Conservation (phyloP, 2,329 filamentous ascomycete species). For the Claviceps sp. region DNA sequence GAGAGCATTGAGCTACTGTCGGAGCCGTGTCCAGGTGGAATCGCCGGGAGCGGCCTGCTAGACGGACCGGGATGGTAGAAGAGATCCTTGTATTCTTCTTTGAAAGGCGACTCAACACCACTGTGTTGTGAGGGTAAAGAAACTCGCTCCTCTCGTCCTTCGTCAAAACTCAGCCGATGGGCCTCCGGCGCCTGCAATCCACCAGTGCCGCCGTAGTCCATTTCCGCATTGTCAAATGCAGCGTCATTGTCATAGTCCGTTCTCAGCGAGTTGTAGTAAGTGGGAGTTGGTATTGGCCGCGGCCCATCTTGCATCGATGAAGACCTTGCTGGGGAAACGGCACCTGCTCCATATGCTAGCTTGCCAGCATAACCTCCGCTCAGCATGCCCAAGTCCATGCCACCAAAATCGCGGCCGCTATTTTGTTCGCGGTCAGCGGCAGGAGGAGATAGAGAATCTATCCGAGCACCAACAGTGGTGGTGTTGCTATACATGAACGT, state of each 20-base stretch:
- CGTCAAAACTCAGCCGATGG: slow-evolving; percentile 76
- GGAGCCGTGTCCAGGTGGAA: slow-evolving; percentile 46
- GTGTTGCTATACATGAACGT: slow-evolving; percentile 16
- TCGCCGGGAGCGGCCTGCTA: slow-evolving; percentile 47
- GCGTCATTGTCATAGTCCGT: slow-evolving; percentile 19
- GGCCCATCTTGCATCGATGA: slow-evolving; percentile 28
- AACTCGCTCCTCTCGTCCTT: slow-evolving; percentile 63
- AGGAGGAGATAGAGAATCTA: slow-evolving; percentile 26
- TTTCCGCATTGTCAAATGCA: slow-evolving; percentile 47
- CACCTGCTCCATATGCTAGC: slow-evolving; percentile 35
- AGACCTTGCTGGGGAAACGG: slow-evolving; percentile 25
- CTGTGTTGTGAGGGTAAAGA: slow-evolving; percentile 42
- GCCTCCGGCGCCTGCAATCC: slow-evolving; percentile 64
- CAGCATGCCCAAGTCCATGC: slow-evolving; percentile 60
- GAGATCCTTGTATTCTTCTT: slow-evolving; percentile 72
- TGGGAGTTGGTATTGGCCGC: slow-evolving; percentile 35
- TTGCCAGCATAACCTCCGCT: slow-evolving; percentile 55
- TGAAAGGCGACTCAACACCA: slow-evolving; percentile 51
- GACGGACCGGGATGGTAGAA: slow-evolving; percentile 83
- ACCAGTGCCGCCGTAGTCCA: slow-evolving; percentile 84
- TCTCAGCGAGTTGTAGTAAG: slow-evolving; percentile 17
- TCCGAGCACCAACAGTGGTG: background rate
- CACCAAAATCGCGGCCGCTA: slow-evolving; percentile 59
- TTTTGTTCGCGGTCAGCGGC: slow-evolving; percentile 34
- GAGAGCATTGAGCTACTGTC: slow-evolving; percentile 44